Conservation (phyloP, 2,329 filamentous ascomycete genomes). For the Aspergillus persii region DNA sequence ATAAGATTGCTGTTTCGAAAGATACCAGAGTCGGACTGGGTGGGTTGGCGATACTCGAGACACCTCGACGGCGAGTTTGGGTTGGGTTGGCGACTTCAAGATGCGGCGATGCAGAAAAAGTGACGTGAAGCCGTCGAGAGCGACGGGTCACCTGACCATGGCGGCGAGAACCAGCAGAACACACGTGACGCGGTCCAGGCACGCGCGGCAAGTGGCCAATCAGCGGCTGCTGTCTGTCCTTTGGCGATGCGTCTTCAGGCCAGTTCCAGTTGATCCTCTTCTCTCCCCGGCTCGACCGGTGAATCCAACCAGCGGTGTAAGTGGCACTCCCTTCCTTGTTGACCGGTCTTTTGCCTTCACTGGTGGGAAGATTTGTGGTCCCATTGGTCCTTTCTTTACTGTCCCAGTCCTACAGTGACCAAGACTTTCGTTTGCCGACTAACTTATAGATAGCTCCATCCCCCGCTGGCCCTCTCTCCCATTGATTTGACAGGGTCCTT, state of each 20-base stretch:
- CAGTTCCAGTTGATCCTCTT: too few relatives aligned
- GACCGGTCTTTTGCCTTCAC: not conserved
- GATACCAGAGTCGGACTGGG: not conserved
- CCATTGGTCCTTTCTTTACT: not conserved
- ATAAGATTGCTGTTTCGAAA: not conserved
- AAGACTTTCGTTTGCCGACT: not conserved
- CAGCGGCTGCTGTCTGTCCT: slow-evolving; percentile 32
- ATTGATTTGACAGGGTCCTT: not conserved
- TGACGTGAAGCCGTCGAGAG: slow-evolving; percentile 27
- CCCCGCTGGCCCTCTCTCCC: not conserved
- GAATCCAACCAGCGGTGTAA: not conserved
- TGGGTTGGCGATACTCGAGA: not conserved
- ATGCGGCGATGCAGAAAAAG: slow-evolving; percentile 25
- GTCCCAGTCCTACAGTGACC: not conserved
- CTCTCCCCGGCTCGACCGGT: not conserved
- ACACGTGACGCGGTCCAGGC: slow-evolving; percentile 18
- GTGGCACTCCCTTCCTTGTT: not conserved
- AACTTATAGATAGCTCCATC: not conserved
- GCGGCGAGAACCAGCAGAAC: not conserved
- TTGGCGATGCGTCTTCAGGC: slow-evolving; percentile 5
- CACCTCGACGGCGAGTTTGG: not conserved
- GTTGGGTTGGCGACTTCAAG: not conserved
- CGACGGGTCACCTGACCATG: slow-evolving; percentile 19
- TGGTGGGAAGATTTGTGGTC: not conserved
- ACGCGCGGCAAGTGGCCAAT: slow-evolving; percentile 23